Base-by-base conservation (phyloP, 768 basidiomycete species). In the Phylloporus sp. region DNA sequence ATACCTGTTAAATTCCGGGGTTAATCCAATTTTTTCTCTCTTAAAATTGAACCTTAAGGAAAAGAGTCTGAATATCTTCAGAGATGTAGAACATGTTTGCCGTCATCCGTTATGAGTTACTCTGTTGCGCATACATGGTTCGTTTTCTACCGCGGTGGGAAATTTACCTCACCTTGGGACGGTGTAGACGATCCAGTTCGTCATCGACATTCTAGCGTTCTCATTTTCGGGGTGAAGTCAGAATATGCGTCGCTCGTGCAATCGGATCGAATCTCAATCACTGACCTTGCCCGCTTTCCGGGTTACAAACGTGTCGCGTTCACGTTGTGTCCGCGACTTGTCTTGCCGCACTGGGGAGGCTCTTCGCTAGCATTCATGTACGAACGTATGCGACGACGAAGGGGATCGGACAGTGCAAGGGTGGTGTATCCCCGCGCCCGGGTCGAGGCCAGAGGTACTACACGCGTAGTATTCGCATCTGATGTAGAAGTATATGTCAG, bases 51-150 rank as follows among this genome's bases (percentile, higher is more conserved):
- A n/a, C n/a, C n/a, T n/a, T n/a, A n/a, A n/a, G n/a, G n/a, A n/a
- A n/a, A n/a, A n/a, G n/a, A n/a, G n/a, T 10, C 23, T 42, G 9
- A 61, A 93, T 91, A 98, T 74, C 97, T 96, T 84, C 65, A 90
- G 90, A n/a, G 89, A 91, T 29, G 91, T 94, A 44, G 92, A 92
- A n/a, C n/a, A n/a, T n/a, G n/a, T n/a, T n/a, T 13, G 61, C 62
- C 6, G 31, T 49, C 18, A 64, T 51, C 20, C 3, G 33, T 11
- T 24, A 10, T 11, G 6, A 15, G 6, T 33, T 10, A 17, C 38
- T 27, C 33, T 14, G 21, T 28, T 23, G 32, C 23, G 39, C 41
- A 50, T 45, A 47, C 20, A 35, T 38, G n/a, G n/a, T n/a, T n/a
- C 6, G 18, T 35, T 5, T n/a, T 18, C 21, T 34, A 42, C n/a